Evolutionary conservation across 139 green algal genomes (phyloP), one percentile per base, ranked within the genome.

Genomic region (Auxenochlorella pyrenoidosa): DNA sequence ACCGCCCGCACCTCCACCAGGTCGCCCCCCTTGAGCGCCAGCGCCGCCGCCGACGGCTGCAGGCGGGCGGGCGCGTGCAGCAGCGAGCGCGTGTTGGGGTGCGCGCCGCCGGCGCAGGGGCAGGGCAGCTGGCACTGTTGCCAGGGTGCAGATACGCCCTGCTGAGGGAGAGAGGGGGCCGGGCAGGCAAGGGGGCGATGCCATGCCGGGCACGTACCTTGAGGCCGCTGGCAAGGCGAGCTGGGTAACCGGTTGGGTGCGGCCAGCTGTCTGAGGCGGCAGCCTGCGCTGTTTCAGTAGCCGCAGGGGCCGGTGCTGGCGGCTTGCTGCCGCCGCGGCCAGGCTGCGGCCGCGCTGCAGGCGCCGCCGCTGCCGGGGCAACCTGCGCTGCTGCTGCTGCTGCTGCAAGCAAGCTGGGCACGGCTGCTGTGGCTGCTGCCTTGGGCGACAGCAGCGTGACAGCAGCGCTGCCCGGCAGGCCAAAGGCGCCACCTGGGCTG

Each of bases 1-100:
- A 85, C 43, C 13, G 28, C 80, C 63, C 80, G 40, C 40, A 85
- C 63, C 40, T 85, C 80, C 63, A 85, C 63, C 30, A 44, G 19
- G 28, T 76, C 38, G 22, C 80, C 80, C 10, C 10, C 36, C 26
- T 1, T 4, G 28, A 85, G 63, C 15, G 5, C 63, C 40, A 85
- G 80, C 4, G 80, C 80, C 30, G 41, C 28, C 0, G 40, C 40
- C 2, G 80, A 77, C 24, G 32, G 80, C 80, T 85, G 80, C 63
- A 43, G 12, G 26, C 30, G 21, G 54, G 36, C 0, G 59, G 36
- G 1, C 4, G 77, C 30, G 13, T 5, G 32, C 12, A 13, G 51
- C 40, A 75, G n/a, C n/a, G 15, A 28, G 68, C 68, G 36, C 15
- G 26, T 77, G 70, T 71, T 68, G 60, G 60, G 21, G 21, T 68